A percentile compares a stretch with the other conserved stretches of the same genome.
Conservation (phyloP, 75 land plant genomes). For the Gnetum montanum region DNA sequence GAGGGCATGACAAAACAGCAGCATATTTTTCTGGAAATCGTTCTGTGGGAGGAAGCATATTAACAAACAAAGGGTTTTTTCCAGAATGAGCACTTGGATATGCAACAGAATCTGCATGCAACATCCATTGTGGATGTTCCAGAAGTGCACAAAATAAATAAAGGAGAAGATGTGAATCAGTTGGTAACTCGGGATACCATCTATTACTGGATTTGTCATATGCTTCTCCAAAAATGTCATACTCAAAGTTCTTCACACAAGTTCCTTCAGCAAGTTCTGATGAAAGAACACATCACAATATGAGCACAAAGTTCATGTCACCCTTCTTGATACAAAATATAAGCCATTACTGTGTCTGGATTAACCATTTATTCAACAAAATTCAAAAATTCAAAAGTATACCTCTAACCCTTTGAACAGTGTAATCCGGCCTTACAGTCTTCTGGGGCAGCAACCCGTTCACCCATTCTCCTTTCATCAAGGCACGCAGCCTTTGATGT, state of each 20-base stretch:
- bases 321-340: too few relatives aligned
- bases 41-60: slow-evolving; percentile 75
- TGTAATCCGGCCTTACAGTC: slow-evolving; percentile 71
- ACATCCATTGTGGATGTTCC: slow-evolving; percentile 97
- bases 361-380: neutral
- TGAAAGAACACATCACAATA: too few relatives aligned
- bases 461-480: slow-evolving; percentile 93
- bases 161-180: slow-evolving; percentile 49
- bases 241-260: slow-evolving; percentile 87
- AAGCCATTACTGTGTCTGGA: too few relatives aligned
- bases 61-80: slow-evolving; percentile 89
- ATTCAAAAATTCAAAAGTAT: too few relatives aligned
- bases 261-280: slow-evolving; percentile 95
- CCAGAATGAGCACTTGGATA: slow-evolving; percentile 78
- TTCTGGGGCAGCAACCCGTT: slow-evolving; percentile 92
- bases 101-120: slow-evolving; percentile 68
- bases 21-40: slow-evolving; percentile 91
- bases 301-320: too few relatives aligned
- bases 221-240: slow-evolving; percentile 62
- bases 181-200: slow-evolving; percentile 67
- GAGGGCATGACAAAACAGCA: slow-evolving; percentile 66
- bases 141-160: slow-evolving; percentile 91
- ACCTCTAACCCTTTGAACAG: slow-evolving; percentile 85
- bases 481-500: slow-evolving; percentile 81
- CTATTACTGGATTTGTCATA: slow-evolving; percentile 64